Conservation (phyloP, 176 grass and related monocot species). For the Chloris gayana region DNA sequence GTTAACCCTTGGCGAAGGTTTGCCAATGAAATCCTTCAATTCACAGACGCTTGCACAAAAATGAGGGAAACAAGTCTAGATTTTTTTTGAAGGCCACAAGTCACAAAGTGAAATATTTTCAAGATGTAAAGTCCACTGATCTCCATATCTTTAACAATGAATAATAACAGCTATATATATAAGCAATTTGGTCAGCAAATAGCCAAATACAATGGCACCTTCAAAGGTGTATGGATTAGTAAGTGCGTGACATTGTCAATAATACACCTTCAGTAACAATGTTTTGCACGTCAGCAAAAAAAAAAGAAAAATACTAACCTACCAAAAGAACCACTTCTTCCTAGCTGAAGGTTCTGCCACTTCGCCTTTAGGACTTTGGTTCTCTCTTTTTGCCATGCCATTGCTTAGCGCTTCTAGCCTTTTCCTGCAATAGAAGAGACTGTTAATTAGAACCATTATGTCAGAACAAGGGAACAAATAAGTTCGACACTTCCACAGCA, state of each 20-base stretch:
- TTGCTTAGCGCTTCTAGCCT: conserved; percentile 76
- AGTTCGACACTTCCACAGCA: neutral
- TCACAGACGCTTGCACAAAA: neutral
- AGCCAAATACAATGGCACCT: neutral
- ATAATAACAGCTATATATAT: neutral
- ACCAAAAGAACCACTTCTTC: conserved; percentile 52
- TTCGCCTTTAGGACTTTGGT: conserved; percentile 26
- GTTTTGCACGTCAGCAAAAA: conserved; percentile 10
- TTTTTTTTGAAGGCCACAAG: neutral
- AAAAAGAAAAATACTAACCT: conserved; percentile 25
- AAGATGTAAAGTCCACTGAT: neutral
- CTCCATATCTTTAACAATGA: neutral
- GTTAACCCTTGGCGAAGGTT: neutral
- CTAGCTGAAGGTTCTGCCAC: conserved; percentile 9
- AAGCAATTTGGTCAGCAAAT: conserved; percentile 17
- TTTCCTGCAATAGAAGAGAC: conserved; percentile 50
- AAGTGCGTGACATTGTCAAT: neutral
- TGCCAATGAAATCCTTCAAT: neutral
- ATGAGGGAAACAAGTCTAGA: neutral
- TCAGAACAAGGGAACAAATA: neutral
- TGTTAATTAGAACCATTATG: neutral
- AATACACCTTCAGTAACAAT: conserved; percentile 18
- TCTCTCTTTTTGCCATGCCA: conserved; percentile 61
- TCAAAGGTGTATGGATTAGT: conserved; percentile 1
- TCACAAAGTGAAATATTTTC: neutral